Conservation (phyloP, 1,284 basidiomycete species). For the Singerocomus inundabilis region DNA sequence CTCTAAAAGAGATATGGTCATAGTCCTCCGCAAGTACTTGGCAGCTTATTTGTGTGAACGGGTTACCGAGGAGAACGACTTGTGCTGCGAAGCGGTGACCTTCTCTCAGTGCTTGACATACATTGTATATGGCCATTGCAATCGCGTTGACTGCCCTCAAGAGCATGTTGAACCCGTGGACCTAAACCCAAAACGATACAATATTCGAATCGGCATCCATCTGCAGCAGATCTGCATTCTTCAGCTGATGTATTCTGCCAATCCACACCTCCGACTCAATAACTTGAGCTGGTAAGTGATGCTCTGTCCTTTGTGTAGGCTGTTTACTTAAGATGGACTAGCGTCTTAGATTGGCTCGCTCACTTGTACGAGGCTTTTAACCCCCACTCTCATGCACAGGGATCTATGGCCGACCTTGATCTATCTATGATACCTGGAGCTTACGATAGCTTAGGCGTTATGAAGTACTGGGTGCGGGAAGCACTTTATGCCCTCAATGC, state of each 20-base stretch:
- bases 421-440: conserved; percentile 38
- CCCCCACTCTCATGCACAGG: conserved; percentile 39
- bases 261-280: conserved; percentile 6
- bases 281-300: conserved; percentile 22
- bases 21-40: conserved; percentile 25
- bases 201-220: conserved; percentile 41
- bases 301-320: too few species aligned
- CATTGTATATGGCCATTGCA: conserved; percentile 35
- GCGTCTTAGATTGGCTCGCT: conserved; percentile 33
- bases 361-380: conserved; percentile 41
- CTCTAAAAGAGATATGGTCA: conserved; percentile 8
- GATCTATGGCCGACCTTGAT: conserved; percentile 36
- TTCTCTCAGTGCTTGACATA: conserved; percentile 44
- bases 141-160: conserved; percentile 36
- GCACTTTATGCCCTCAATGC: conserved; percentile 33
- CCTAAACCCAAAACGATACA: conserved; percentile 36
- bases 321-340: background rate
- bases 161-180: conserved; percentile 35
- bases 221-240: conserved; percentile 50
- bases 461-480: conserved; percentile 42
- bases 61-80: conserved; percentile 37
- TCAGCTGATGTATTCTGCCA: conserved; percentile 28
- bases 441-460: conserved; percentile 33
- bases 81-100: conserved; percentile 31
- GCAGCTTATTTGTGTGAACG: conserved; percentile 28